A percentile compares a stretch with the other conserved stretches of the same genome.
phyloP scores from a whole-genome alignment of 148 eudicot species.

The Silene latifolia region DNA sequence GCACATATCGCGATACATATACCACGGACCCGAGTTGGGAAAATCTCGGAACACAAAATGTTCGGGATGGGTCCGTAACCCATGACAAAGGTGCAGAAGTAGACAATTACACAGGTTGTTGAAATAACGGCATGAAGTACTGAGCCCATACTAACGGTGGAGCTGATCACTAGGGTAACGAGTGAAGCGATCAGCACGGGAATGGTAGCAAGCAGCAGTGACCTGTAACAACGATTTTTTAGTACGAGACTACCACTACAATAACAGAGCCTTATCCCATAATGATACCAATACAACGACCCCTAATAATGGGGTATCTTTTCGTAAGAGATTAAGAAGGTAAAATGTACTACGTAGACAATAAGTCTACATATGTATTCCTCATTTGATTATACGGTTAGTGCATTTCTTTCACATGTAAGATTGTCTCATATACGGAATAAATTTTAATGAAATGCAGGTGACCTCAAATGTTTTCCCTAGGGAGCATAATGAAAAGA shows the following conservation, averaged over 20 bases:
- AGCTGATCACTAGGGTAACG: constrained; percentile 44
- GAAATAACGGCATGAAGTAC: constrained; percentile 61
- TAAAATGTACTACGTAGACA: neutral
- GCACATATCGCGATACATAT: constrained; percentile 87
- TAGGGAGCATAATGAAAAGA: too few relatives aligned
- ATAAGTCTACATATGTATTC: too few relatives aligned
- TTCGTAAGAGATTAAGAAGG: neutral
- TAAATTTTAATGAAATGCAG: too few relatives aligned
- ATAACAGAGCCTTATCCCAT: neutral
- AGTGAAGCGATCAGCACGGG: constrained; percentile 64
- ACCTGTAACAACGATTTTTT: constrained; percentile 35
- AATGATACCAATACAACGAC: constrained; percentile 30
- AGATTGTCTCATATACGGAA: too few relatives aligned
- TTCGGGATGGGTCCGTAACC: constrained; percentile 92
- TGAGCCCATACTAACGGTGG: constrained; percentile 36
- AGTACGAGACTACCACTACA: neutral
- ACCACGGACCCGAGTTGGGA: constrained; percentile 96
- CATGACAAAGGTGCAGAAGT: constrained; percentile 79
- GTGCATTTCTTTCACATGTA: too few relatives aligned
- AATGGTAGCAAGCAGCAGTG: constrained; percentile 61
- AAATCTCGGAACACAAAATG: constrained; percentile 85
- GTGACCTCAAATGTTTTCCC: too few relatives aligned
- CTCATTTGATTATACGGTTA: too few relatives aligned
- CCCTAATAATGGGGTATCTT: constrained; percentile 27
- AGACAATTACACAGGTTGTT: constrained; percentile 64